Evolutionary conservation across 805 yeast species (phyloP), one percentile per base, ranked within the genome.

Genomic region (Lipomyces yamanashiensis): DNA sequence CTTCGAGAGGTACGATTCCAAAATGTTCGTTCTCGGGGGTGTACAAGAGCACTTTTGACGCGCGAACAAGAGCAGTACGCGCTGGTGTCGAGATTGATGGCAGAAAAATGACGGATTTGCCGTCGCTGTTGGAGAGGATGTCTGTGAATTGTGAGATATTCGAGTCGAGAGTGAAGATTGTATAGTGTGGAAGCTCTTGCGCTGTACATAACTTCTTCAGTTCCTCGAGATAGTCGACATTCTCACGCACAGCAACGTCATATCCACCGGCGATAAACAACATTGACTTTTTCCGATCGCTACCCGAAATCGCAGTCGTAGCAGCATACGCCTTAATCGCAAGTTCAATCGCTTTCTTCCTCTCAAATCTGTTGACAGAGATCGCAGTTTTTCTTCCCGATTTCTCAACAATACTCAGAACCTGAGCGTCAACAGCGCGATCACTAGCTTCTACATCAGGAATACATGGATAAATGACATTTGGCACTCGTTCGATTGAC

Each of bases 1-100:
- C 92, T 74, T 95, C 99, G 15, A 95, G 81, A 1, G 99, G 99
- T 9, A 95, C 99, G 67, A 95, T 95, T 13, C 99, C 99, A 74
- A 95, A 95, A 77, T 95, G 99, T 75, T 95, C 99, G 71, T 83
- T 83, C 0, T 89, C 81, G 2, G 99, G 99, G 0, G 99, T 95
- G 73, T 95, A 95, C 51, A 92, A 76, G 23, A 95, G 79, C 61
- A 89, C 70, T 53, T 82, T 81, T 1, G 92, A 81, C 9, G 79
- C 75, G 44, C 81, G 74, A 40, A 95, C 77, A 34, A 95, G 80
- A 1, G 82, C 78, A 73, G 81, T 86, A 75, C 91, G 90, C 63
- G 89, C 74, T 1, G 81, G 73, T 1, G 91, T 81, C 47, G 89
- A 82, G 8, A 93, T 84, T 0, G 97, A 90, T 0, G 97, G 96